Evolutionary conservation across 1,139 yeast genomes (phyloP), one percentile per base, ranked within the genome.

Genomic region (Yamadazyma diddensiae): DNA sequence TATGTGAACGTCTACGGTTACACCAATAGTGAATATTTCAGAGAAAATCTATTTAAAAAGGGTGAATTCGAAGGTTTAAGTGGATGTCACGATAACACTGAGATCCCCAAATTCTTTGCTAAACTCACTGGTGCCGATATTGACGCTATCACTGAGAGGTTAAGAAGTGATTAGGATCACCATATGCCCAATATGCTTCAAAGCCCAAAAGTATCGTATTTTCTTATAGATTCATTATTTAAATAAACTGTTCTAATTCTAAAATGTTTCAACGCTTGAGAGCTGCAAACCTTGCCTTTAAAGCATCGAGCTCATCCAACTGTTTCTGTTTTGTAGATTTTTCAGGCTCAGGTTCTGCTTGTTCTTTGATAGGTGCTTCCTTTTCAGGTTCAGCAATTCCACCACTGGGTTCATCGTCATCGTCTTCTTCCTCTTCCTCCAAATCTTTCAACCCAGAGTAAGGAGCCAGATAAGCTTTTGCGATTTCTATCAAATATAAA

Each of bases 61-160:
- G 49, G 43, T 12, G 49, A 59, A n/a, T 60, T 66, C 37, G 59
- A 66, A 22, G 68, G 75, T 4, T 61, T 88, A 31, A 70, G 71
- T 15, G 96, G 96, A 3, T 81, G 81, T 54, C 86, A 77, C 50
- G 96, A 88, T 57, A 88, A 88, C 58, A 84, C 70, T 32, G 95
- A 86, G 44, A 73, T 88, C 43, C 95, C 95, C 5, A 53, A 65
- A 20, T 86, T 82, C 53, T 68, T 87, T 77, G 81, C 70, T 33
- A 47, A 63, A 2, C 64, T 76, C 42, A 66, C 84, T 23, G 77
- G 70, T 15, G 67, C 78, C 12, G 69, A 75, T 45, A 62, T 86
- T 43, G 56, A 52, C 1, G 47, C 59, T 18, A 72, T 81, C 8
- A 77, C 90, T 22, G 33, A 35, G 18, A 34, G 35, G 23, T 40